These are phyloP conservation scores for Amyloporia xantha DNA, from an alignment of 768 basidiomycete species.

Conservation along the genomic window DNA sequence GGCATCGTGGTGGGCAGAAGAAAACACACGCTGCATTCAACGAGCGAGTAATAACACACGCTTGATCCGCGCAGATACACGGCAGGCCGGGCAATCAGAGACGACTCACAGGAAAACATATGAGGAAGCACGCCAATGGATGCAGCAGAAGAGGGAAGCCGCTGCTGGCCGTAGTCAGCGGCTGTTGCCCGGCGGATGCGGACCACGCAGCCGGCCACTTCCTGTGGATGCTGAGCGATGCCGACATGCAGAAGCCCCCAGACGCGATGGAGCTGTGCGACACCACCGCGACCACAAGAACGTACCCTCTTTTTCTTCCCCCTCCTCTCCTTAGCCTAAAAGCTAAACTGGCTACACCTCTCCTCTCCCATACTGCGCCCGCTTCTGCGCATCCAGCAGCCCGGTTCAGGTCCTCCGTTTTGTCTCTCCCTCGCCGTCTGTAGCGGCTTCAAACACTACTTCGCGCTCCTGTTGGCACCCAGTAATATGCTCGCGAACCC, in stretches of 20 bases:
- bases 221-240: conserved; percentile 1
- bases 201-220: not conserved
- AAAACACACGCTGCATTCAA: too few relatives aligned
- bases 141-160: not conserved
- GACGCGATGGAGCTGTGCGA: conserved; percentile 4
- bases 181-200: not conserved
- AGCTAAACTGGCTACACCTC: not conserved
- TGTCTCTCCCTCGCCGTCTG: not conserved
- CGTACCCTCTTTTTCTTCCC: conserved; percentile 3
- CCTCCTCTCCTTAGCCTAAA: conserved; percentile 1
- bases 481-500: conserved; percentile 5
- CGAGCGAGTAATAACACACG: not conserved
- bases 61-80: not conserved
- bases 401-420: not conserved
- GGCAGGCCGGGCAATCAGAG: not conserved
- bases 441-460: not conserved
- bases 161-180: not conserved
- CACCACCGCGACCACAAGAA: conserved; percentile 1
- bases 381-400: not conserved
- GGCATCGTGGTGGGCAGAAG: too few relatives aligned
- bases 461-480: not conserved
- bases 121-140: not conserved
- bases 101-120: not conserved
- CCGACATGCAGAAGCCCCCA: not conserved
- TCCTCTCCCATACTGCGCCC: not conserved